These are phyloP conservation scores for Acorus gramineus DNA, from an alignment of 106 monocot species.

Conservation along the genomic window DNA sequence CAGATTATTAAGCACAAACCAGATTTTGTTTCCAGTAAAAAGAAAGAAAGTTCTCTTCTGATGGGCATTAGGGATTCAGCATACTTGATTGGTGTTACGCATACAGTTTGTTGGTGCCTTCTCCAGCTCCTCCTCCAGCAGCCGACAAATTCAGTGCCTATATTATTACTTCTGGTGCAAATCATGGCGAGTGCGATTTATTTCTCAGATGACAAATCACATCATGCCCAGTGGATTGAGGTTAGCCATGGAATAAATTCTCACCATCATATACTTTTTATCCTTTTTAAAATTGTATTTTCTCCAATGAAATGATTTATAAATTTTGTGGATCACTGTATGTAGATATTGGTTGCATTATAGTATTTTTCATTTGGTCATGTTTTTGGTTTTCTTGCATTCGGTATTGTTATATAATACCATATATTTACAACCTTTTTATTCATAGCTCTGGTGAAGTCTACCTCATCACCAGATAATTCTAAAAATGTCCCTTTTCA, in stretches of 20 bases:
- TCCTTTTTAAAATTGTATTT: not conserved
- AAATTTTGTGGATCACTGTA: no score
- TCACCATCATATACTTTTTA: not conserved
- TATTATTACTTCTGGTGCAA: slow-evolving; percentile 61
- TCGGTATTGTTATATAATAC: no score
- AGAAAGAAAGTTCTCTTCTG: slow-evolving; percentile 7
- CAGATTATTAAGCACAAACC: not conserved
- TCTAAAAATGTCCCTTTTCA: no score
- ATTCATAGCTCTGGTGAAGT: no score
- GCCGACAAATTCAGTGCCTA: slow-evolving; percentile 62
- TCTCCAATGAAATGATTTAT: no score
- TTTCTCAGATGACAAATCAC: slow-evolving; percentile 38
- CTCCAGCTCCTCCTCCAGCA: slow-evolving; percentile 82
- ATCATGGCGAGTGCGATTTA: slow-evolving; percentile 32
- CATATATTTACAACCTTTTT: no score
- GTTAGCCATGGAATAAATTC: slow-evolving; percentile 29
- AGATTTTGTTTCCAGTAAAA: slow-evolving; percentile 6
- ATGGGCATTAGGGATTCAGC: slow-evolving; percentile 23
- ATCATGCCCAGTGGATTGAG: slow-evolving; percentile 52
- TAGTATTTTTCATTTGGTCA: no score
- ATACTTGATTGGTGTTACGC: slow-evolving; percentile 48
- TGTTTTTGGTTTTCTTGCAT: no score
- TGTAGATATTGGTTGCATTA: no score
- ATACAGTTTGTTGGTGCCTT: slow-evolving; percentile 68
- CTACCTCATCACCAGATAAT: no score